Conservation (phyloP, 768 basidiomycete genomes). For the Sarcomyxa edulis region DNA sequence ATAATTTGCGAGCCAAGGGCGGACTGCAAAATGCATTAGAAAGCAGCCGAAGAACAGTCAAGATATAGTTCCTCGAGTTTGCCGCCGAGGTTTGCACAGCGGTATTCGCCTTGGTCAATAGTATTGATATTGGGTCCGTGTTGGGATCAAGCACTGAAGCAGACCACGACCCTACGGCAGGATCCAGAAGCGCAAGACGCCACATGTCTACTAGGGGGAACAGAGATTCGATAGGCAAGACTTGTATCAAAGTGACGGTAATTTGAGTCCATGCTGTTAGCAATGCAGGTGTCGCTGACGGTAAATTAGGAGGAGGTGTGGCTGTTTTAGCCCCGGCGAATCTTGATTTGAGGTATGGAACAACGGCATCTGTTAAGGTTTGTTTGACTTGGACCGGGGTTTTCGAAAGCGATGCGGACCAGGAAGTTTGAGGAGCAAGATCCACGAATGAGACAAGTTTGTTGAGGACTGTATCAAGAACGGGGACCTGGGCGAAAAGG, state of each 20-base stretch:
- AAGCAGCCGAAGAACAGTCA: constrained; percentile 64
- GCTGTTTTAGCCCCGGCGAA: constrained; percentile 28
- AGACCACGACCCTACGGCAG: constrained; percentile 47
- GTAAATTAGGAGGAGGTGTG: constrained; percentile 10
- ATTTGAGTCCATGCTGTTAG: constrained; percentile 45
- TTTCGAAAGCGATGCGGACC: constrained; percentile 16
- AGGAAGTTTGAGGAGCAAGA: constrained; percentile 27
- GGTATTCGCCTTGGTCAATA: constrained; percentile 35
- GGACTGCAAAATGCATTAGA: constrained; percentile 60
- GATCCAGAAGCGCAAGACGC: constrained; percentile 71
- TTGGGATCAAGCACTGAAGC: constrained; percentile 22
- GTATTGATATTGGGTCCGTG: constrained; percentile 35
- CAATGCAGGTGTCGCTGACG: constrained; percentile 29
- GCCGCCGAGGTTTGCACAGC: constrained; percentile 2
- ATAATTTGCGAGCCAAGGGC: constrained; percentile 34
- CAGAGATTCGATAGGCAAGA: constrained; percentile 48
- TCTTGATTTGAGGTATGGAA: constrained; percentile 62
- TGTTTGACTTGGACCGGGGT: constrained; percentile 39
- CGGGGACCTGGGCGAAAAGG: constrained; percentile 67
- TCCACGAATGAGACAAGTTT: constrained; percentile 68
- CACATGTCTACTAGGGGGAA: constrained; percentile 86
- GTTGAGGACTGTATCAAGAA: constrained; percentile 52
- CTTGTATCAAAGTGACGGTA: constrained; percentile 34
- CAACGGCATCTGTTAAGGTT: constrained; percentile 40
- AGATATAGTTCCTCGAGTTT: constrained; percentile 47